These are phyloP conservation scores for Candida tropicalis DNA, from an alignment of 1,139 yeast species.

Conservation along the genomic window DNA sequence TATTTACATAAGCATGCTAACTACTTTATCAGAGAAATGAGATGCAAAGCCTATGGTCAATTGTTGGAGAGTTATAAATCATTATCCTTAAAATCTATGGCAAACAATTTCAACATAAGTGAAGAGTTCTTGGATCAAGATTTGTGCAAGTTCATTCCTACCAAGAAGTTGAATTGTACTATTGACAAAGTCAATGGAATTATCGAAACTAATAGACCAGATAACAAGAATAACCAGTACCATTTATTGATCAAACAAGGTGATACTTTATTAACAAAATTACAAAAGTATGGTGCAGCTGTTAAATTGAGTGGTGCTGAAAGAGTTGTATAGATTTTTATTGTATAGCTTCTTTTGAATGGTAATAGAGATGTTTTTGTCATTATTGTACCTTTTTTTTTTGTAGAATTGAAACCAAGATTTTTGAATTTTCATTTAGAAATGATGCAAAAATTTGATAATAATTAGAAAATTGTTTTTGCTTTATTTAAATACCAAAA, in stretches of 20 bases:
- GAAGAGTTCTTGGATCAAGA: constrained; percentile 83
- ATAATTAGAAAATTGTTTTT: no score
- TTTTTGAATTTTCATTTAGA: no score
- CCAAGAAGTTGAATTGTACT: constrained; percentile 90
- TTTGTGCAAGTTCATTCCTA: constrained; percentile 88
- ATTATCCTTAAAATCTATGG: constrained; percentile 88
- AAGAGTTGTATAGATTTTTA: constrained; percentile 38
- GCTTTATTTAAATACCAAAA: no score
- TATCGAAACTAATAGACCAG: constrained; percentile 94
- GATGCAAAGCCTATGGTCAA: constrained; percentile 95
- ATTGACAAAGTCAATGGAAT: constrained; percentile 96
- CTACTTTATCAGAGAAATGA: constrained; percentile 86
- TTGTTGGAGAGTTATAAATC: constrained; percentile 93
- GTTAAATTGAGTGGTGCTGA: constrained; percentile 94
- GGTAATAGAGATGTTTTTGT: constrained; percentile 1
- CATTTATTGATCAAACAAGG: constrained; percentile 89
- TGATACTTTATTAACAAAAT: constrained; percentile 86
- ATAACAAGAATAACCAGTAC: constrained; percentile 92
- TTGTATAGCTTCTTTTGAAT: neutral
- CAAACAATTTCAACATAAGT: constrained; percentile 85
- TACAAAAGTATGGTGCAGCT: constrained; percentile 97
- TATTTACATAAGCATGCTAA: constrained; percentile 79
- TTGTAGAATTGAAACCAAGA: no score
- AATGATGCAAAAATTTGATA: no score
- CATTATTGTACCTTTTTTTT: neutral